Percentiles rank a stretch among this genome's conserved stretches.
Evolutionary conservation across 2,329 filamentous ascomycete genomes (phyloP).

Genomic region (Raffaelea ambrosiae): DNA sequence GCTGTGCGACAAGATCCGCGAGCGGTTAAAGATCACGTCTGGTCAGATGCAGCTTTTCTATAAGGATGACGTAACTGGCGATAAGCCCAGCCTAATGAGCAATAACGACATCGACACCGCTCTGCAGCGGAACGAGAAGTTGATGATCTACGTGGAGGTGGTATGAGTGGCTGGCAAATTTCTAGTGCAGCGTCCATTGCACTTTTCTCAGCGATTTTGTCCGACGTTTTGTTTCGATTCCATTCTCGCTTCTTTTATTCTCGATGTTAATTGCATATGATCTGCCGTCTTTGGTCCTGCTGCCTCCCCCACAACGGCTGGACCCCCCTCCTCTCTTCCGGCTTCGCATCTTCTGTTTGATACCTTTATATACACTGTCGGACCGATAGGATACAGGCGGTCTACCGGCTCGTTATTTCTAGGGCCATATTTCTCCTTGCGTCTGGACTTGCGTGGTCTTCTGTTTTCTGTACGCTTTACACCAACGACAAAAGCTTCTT

Average conservation of each 20-base stretch:
- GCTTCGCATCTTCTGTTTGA: too few relatives aligned
- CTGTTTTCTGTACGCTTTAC: too few relatives aligned
- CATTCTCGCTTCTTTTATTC: background rate
- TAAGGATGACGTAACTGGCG: constrained; percentile 71
- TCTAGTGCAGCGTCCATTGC: background rate
- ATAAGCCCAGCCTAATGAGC: constrained; percentile 66
- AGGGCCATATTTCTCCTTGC: too few relatives aligned
- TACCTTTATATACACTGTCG: too few relatives aligned
- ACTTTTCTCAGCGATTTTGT: background rate
- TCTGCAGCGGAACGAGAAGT: constrained; percentile 75
- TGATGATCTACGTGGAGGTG: constrained; percentile 64
- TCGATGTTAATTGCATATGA: background rate
- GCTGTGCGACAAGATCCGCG: constrained; percentile 74
- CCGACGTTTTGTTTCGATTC: background rate
- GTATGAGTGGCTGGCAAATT: constrained; percentile 23
- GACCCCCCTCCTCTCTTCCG: too few relatives aligned
- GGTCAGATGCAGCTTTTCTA: constrained; percentile 76
- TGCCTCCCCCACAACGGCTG: too few relatives aligned
- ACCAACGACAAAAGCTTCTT: too few relatives aligned
- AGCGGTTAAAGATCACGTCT: constrained; percentile 66
- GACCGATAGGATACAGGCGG: too few relatives aligned
- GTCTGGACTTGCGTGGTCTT: too few relatives aligned
- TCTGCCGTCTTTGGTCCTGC: too few relatives aligned
- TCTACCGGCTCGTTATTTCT: too few relatives aligned
- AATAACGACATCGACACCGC: constrained; percentile 76